A percentile compares a stretch with the other conserved stretches of the same genome.
Conservation (phyloP, 805 yeast genomes). For the Saturnispora bothae region DNA sequence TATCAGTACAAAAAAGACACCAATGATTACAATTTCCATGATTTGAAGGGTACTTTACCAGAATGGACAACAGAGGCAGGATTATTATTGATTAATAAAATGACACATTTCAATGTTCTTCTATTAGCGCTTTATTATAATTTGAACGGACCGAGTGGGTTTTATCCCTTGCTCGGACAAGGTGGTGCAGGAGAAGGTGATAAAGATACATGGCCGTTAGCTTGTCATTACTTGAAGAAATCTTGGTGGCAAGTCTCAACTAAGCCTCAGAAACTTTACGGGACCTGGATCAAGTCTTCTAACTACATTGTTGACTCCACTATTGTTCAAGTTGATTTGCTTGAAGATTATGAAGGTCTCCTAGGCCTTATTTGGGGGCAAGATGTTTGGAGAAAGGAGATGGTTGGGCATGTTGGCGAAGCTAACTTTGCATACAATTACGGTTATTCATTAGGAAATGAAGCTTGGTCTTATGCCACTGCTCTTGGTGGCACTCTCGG, state of each 20-base stretch:
- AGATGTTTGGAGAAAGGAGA: constrained; percentile 10
- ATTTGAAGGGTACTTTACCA: constrained; percentile 52
- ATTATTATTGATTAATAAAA: constrained; percentile 47
- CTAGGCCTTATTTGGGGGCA: constrained; percentile 11
- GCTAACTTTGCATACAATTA: constrained; percentile 14
- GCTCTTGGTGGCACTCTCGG: constrained; percentile 10
- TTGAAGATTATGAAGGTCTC: constrained; percentile 17
- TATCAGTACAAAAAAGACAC: constrained; percentile 19
- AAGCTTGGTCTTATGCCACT: constrained; percentile 9
- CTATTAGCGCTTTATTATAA: constrained; percentile 57
- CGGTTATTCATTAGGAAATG: constrained; percentile 15
- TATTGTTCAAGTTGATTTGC: constrained; percentile 23
- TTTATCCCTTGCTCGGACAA: constrained; percentile 48
- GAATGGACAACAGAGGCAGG: constrained; percentile 63
- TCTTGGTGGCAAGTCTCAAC: constrained; percentile 40
- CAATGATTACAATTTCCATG: constrained; percentile 38
- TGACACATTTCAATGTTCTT: constrained; percentile 44
- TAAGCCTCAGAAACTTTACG: constrained; percentile 18
- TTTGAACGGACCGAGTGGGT: constrained; percentile 47
- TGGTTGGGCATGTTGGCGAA: constrained; percentile 8
- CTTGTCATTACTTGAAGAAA: constrained; percentile 39
- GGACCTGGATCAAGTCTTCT: constrained; percentile 12
- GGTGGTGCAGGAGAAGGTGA: constrained; percentile 67
- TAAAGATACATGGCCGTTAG: constrained; percentile 62
- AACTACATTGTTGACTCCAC: constrained; percentile 17